Conservation (phyloP, 2,329 filamentous ascomycete species). For the Dactylellina sp. region DNA sequence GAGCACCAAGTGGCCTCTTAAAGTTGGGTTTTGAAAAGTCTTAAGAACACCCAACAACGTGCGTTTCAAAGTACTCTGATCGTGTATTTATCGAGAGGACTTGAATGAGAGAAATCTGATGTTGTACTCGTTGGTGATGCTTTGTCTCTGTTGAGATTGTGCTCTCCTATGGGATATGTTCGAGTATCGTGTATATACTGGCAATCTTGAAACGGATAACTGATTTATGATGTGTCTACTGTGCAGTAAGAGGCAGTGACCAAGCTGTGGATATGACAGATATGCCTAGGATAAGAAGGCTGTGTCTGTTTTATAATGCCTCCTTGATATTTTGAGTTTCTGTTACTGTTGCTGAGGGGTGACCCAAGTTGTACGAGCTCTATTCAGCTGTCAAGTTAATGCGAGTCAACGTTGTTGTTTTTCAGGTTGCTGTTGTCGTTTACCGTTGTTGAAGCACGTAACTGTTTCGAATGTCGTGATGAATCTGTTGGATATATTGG, state of each 20-base stretch:
- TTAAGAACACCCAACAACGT: conserved; percentile 32
- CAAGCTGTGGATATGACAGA: conserved; percentile 2
- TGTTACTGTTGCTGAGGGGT: conserved; percentile 26
- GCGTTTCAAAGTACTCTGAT: conserved; percentile 41
- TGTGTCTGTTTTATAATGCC: conserved; percentile 47
- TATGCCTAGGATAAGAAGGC: conserved; percentile 23
- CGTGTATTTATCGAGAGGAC: conserved; percentile 19
- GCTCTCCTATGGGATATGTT: background rate
- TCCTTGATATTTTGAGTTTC: conserved; percentile 37
- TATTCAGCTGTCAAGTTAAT: conserved; percentile 31
- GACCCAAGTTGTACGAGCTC: conserved; percentile 13
- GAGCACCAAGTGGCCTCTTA: conserved; percentile 2
- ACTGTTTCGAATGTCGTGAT: conserved; percentile 52
- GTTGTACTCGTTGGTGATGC: conserved; percentile 34
- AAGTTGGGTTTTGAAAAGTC: conserved; percentile 33
- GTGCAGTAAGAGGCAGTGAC: conserved; percentile 16
- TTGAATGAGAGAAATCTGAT: conserved; percentile 16
- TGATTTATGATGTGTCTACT: conserved; percentile 13
- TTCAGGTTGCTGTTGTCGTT: conserved; percentile 34
- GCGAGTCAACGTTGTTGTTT: conserved; percentile 35
- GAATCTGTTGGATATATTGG: conserved; percentile 40
- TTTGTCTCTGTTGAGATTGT: background rate
- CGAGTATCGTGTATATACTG: background rate
- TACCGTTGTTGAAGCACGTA: conserved; percentile 28
- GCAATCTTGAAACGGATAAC: background rate